These are phyloP conservation scores for Eutrema heterophyllum DNA, from an alignment of 345 rosid species.

Conservation along the genomic window DNA sequence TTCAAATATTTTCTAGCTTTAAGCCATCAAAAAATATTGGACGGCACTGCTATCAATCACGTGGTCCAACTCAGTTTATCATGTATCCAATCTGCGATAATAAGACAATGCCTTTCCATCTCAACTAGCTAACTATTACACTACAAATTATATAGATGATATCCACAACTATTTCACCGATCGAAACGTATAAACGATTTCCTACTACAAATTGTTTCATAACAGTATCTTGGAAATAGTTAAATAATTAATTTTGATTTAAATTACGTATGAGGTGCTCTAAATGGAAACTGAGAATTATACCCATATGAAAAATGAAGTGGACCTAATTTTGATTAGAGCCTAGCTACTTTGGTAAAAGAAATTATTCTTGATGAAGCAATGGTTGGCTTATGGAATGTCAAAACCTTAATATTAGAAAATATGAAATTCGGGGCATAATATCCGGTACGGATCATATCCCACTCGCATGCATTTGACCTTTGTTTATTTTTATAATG, in stretches of 20 bases:
- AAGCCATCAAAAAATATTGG: too few relatives aligned
- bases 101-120: not conserved
- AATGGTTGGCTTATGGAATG: slow-evolving; percentile 33
- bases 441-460: slow-evolving; percentile 29
- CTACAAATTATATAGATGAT: not conserved
- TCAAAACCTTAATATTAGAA: slow-evolving; percentile 34
- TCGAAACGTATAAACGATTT: not conserved
- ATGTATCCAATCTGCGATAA: not conserved
- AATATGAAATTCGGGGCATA: slow-evolving; percentile 18
- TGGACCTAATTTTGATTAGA: slow-evolving; percentile 27
- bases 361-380: slow-evolving; percentile 27
- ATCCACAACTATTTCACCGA: not conserved
- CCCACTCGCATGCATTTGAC: slow-evolving; percentile 30
- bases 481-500: slow-evolving; percentile 3
- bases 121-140: not conserved
- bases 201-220: not conserved
- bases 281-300: slow-evolving; percentile 5
- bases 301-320: slow-evolving; percentile 10
- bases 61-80: slow-evolving; percentile 9
- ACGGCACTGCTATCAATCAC: too few relatives aligned
- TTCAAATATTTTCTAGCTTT: too few relatives aligned
- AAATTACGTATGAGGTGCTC: not conserved
- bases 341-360: slow-evolving; percentile 24
- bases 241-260: not conserved
- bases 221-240: not conserved